Percentiles rank a stretch among this genome's conserved stretches.
These are phyloP conservation scores for Apiotrichum gracile DNA, from an alignment of 1,284 basidiomycete genomes.

Conservation along the genomic window DNA sequence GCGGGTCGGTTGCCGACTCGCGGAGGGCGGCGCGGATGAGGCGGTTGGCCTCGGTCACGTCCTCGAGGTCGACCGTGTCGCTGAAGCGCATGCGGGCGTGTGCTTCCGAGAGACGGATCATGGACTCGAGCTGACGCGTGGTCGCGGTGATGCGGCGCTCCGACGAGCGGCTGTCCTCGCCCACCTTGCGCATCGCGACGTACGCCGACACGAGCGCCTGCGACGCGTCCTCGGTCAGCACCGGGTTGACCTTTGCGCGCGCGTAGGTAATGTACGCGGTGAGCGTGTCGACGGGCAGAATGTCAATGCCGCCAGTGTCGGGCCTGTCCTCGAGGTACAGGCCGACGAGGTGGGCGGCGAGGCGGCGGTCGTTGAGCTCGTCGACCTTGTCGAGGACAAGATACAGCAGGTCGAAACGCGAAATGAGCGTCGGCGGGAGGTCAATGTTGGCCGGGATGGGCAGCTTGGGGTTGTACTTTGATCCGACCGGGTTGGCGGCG, in stretches of 20 bases:
- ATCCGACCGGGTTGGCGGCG: constrained; percentile 94
- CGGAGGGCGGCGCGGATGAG: constrained; percentile 94
- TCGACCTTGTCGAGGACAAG: constrained; percentile 93
- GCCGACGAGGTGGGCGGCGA: constrained; percentile 89
- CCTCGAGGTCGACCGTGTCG: constrained; percentile 71
- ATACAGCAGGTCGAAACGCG: constrained; percentile 96
- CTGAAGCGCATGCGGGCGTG: constrained; percentile 94
- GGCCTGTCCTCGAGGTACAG: constrained; percentile 90
- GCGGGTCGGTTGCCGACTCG: constrained; percentile 87
- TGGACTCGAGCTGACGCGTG: constrained; percentile 91
- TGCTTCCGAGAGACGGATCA: constrained; percentile 96
- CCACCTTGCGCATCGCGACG: constrained; percentile 88
- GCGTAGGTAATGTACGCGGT: constrained; percentile 94
- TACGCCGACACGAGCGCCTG: constrained; percentile 81
- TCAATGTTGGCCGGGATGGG: constrained; percentile 83
- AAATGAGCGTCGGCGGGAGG: constrained; percentile 93
- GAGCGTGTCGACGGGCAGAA: constrained; percentile 78
- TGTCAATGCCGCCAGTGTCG: constrained; percentile 61
- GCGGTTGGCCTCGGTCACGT: constrained; percentile 84
- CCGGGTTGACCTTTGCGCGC: constrained; percentile 77
- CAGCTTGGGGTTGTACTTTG: constrained; percentile 84
- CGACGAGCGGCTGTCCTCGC: constrained; percentile 74
- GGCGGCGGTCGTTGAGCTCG: constrained; percentile 76
- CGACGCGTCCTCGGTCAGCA: constrained; percentile 80
- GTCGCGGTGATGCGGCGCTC: constrained; percentile 97